Base-by-base conservation (phyloP, 176 grass and related monocot genomes). In the Poa pratensis region DNA sequence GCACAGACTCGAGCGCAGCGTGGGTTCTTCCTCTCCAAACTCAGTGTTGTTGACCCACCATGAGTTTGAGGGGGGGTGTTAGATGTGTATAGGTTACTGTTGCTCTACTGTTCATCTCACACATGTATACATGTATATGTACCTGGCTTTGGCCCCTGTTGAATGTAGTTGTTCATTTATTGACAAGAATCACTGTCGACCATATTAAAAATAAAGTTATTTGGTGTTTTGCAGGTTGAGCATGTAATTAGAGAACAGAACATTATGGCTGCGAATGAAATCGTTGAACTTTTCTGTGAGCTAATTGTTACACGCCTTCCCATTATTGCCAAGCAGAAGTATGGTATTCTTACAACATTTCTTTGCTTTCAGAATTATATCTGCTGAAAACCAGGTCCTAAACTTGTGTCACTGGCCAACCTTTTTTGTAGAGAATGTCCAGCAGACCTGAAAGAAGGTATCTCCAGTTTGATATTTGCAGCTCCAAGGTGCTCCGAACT, bases 211-310 rank as follows among this genome's bases (percentile, higher is more conserved):
- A 81, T 45, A 32, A 16, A 35, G 30, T 62, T 54, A 69, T 58
- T 55, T 76, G 55, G 28, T 30, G 8, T 85, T 72, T 43, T 92
- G 79, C 73, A 99, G 93, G 96, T 99, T 3, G 96, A 99, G 73
- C 93, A 99, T 89, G 96, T 99, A 45, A 99, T 99, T 84, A 95
- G 93, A 87, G 93, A 99, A 75, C 93, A 99, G 81, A 99, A 96
- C 70, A 83, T 86, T 57, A 90, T 94, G 90, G 93, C 91, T 45
- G 96, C 90, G 0, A 99, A 99, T 16, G 96, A 99, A 60, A 99
- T 99, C 48, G 86, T 99, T 80, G 91, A 96, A 71, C 88, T 99
- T 71, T 99, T 99, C 79, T 96, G 96, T 57, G 96, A 99, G 78
- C 90, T 99, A 49, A 91, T 99, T 71, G 96, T 94, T 20, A 81